Evolutionary conservation across 139 green algal genomes (phyloP).

Genomic region (Pseudopediastrum boryanum): DNA sequence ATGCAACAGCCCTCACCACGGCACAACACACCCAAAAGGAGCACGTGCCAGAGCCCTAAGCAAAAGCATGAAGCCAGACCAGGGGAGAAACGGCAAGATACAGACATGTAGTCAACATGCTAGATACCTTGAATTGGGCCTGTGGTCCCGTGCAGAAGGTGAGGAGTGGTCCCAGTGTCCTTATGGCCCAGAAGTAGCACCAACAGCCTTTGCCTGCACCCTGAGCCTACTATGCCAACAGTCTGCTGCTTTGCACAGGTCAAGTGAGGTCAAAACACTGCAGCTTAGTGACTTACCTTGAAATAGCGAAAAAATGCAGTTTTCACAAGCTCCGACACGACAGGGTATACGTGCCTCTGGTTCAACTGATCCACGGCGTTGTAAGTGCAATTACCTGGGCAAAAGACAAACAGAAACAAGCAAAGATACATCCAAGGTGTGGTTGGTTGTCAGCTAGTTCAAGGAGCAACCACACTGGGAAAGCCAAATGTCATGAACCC

Average conservation of each 20-base stretch:
- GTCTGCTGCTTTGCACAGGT: not conserved
- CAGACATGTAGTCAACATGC: not conserved
- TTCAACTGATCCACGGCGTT: constrained; percentile 77
- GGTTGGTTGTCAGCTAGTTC: no score
- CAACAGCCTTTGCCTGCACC: not conserved
- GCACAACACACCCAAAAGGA: no score
- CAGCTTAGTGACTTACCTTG: constrained; percentile 60
- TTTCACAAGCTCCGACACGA: constrained; percentile 70
- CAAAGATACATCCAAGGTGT: no score
- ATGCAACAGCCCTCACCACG: not conserved
- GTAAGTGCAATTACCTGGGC: constrained; percentile 82
- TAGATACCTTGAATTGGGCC: not conserved
- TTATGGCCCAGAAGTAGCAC: not conserved
- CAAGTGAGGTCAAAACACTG: not conserved
- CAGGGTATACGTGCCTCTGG: constrained; percentile 57
- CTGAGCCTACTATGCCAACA: not conserved
- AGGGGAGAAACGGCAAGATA: no score
- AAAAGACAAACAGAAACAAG: no score
- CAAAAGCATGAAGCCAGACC: no score
- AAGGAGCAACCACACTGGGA: no score
- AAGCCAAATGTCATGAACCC: no score
- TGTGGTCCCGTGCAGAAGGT: not conserved
- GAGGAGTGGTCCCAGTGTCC: not conserved
- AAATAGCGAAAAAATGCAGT: constrained; percentile 94
- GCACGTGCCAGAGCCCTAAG: no score